Conservation (phyloP, 2,329 filamentous ascomycete species). For the Ophiocordyceps australis region DNA sequence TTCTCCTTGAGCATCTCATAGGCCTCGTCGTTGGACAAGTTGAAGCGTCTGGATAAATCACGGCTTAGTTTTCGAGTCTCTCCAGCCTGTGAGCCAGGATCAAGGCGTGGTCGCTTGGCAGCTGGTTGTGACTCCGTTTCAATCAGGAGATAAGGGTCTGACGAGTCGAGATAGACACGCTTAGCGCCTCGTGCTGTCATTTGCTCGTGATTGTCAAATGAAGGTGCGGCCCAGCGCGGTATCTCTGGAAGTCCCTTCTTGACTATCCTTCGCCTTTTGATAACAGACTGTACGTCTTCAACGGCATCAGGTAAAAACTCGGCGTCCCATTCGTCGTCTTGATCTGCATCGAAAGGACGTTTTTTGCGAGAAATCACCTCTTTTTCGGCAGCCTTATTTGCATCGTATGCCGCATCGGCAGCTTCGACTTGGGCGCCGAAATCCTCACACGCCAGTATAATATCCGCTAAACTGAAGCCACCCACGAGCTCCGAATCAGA, state of each 20-base stretch:
- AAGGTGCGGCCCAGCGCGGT: conserved; percentile 43
- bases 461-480: conserved; percentile 60
- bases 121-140: conserved; percentile 53
- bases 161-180: conserved; percentile 67
- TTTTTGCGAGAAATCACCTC: conserved; percentile 12
- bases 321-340: conserved; percentile 44
- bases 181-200: conserved; percentile 57
- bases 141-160: conserved; percentile 72
- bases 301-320: conserved; percentile 35
- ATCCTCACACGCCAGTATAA: conserved; percentile 72
- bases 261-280: conserved; percentile 50
- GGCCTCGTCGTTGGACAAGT: conserved; percentile 88
- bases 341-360: conserved; percentile 13
- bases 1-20: conserved; percentile 95
- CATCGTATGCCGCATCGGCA: conserved; percentile 19
- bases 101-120: conserved; percentile 37
- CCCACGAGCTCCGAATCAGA: conserved; percentile 48
- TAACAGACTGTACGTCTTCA: conserved; percentile 25
- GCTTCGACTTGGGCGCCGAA: conserved; percentile 51
- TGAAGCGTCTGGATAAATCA: conserved; percentile 68
- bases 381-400: conserved; percentile 12
- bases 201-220: conserved; percentile 65
- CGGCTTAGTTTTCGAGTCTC: conserved; percentile 52
- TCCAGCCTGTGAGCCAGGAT: conserved; percentile 45
- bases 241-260: conserved; percentile 40